Evolutionary conservation across 257 asterid genomes (phyloP).

Genomic region (Gynochthodes officinalis): DNA sequence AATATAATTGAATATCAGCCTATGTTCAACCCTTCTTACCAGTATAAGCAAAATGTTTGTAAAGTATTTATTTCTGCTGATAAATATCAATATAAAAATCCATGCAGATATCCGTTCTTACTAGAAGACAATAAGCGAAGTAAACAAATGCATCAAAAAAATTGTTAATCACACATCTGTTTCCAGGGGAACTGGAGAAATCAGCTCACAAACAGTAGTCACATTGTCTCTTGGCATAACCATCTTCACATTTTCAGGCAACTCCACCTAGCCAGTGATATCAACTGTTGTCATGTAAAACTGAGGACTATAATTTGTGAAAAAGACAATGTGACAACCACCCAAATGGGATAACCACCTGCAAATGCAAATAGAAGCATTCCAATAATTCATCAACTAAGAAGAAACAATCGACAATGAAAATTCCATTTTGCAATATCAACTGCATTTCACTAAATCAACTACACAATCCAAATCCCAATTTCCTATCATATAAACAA

Average conservation of each 20-base stretch:
- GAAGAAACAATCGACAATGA: background rate
- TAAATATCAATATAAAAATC: background rate
- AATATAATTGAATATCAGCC: background rate
- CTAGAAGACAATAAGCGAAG: background rate
- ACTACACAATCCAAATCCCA: background rate
- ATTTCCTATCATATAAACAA: background rate
- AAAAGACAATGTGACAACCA: conserved; percentile 97
- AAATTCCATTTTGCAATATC: background rate
- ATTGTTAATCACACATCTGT: conserved; percentile 42
- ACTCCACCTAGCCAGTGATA: conserved; percentile 90
- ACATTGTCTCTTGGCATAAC: conserved; percentile 99
- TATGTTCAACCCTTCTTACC: background rate
- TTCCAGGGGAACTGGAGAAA: conserved; percentile 86
- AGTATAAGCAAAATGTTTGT: too few relatives aligned
- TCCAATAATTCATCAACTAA: conserved; percentile 13
- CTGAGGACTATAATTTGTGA: conserved; percentile 93
- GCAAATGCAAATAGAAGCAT: conserved; percentile 26
- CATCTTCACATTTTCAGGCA: conserved; percentile 98
- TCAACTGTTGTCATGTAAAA: conserved; percentile 99
- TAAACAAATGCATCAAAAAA: background rate
- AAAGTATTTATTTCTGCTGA: background rate
- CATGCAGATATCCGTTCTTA: background rate
- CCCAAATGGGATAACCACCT: conserved; percentile 96
- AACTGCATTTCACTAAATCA: conserved; percentile 12
- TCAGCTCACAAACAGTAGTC: conserved; percentile 86